Base-by-base conservation (phyloP, 495 filamentous ascomycete species). In the Elaphomyces granulatus region DNA sequence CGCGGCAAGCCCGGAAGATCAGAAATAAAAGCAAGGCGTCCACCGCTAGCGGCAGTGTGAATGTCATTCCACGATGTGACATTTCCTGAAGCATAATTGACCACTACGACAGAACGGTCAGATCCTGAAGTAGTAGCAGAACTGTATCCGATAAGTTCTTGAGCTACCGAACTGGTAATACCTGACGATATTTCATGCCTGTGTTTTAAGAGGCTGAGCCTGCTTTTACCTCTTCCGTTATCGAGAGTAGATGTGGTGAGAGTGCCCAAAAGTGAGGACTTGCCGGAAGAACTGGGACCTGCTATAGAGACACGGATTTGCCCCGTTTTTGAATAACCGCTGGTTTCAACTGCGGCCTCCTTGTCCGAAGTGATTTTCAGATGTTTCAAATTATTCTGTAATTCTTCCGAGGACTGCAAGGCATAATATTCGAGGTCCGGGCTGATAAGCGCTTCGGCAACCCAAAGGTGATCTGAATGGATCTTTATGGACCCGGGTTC, bases 61-160 rank as follows among this genome's bases (percentile, higher is more conserved):
- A 95, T 87, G 56, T 96, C 90, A 46, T 82, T 80, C 90, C 90
- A 98, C 21, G 81, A 84, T 32, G 87, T 81, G 37, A 94, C 77
- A 60, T 93, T 85, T 15, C 76, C 78, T 38, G 81, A 75, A 1
- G 81, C 77, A 54, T 88, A 95, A 49, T 94, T 96, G 59, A 95
- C 67, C 32, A 95, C 75, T 21, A 72, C 59, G n/a, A 59, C 58
- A 9, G 45, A 40, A 10, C 49, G 53, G 4, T 53, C 42, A 14
- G 48, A 38, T 2, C 52, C 41, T 4, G 35, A 32, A 37, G 51
- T 42, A 10, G 59, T 59, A 8, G 52, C 35, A 28, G 23, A 12
- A 7, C 34, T 16, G 55, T 96, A 96, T 15, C 92, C 90, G 42
- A 96, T 74, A 7, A 98, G 68, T 54, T 95, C 90, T 51, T 92